A percentile compares a stretch with the other conserved stretches of the same genome.
phyloP scores from a whole-genome alignment of 176 grass and related monocot genomes.

The Zoysia japonica region DNA sequence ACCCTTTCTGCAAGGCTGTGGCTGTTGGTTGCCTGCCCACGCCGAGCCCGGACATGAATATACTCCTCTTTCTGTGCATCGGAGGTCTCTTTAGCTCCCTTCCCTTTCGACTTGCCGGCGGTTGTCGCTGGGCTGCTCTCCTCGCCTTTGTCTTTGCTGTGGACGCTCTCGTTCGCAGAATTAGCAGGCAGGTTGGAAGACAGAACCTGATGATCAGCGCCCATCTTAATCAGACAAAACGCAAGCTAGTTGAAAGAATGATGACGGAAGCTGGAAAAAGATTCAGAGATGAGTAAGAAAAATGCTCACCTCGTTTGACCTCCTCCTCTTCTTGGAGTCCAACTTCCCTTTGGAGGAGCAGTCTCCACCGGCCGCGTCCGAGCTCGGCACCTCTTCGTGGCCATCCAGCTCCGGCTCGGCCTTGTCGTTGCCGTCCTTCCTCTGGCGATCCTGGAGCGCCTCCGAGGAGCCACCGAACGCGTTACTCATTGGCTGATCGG shows the following conservation, averaged over 20 bases:
- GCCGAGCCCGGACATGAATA: slow-evolving; percentile 84
- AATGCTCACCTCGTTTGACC: slow-evolving; percentile 56
- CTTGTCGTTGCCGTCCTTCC: slow-evolving; percentile 48
- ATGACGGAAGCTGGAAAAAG: slow-evolving; percentile 16
- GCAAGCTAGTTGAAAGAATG: not conserved
- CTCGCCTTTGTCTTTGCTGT: slow-evolving; percentile 64
- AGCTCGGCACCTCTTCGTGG: slow-evolving; percentile 46
- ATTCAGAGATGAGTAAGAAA: slow-evolving; percentile 9
- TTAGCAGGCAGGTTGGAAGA: slow-evolving; percentile 50
- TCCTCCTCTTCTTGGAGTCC: slow-evolving; percentile 70
- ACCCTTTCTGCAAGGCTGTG: slow-evolving; percentile 95
- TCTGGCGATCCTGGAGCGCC: slow-evolving; percentile 33
- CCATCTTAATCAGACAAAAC: slow-evolving; percentile 33
- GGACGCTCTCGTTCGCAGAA: slow-evolving; percentile 51
- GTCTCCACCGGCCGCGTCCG: slow-evolving; percentile 51
- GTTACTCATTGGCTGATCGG: slow-evolving; percentile 47
- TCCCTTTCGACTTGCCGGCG: slow-evolving; percentile 61
- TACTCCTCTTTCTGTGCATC: slow-evolving; percentile 67
- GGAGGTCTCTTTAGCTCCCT: slow-evolving; percentile 53
- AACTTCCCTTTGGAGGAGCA: slow-evolving; percentile 69
- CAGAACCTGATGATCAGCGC: slow-evolving; percentile 62
- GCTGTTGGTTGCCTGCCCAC: slow-evolving; percentile 89
- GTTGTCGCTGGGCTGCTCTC: slow-evolving; percentile 53
- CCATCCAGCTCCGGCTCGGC: slow-evolving; percentile 51
- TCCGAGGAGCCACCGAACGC: slow-evolving; percentile 42